Conservation (phyloP, 768 basidiomycete genomes). For the Cubamyces lactineus region DNA sequence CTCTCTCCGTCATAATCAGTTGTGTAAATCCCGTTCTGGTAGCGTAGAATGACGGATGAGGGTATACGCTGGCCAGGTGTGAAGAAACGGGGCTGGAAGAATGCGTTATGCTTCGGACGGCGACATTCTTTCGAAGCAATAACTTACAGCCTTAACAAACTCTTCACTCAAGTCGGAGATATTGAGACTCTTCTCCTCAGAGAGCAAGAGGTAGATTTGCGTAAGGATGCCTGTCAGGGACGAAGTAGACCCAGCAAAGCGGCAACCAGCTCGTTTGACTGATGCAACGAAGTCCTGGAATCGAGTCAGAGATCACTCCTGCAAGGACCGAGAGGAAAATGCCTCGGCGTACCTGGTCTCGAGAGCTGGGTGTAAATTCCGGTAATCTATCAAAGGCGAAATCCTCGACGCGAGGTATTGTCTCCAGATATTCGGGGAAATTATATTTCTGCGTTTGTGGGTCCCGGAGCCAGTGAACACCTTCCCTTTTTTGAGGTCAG, state of each 20-base stretch:
- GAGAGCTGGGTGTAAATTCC: slow-evolving; percentile 77
- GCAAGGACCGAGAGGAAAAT: no score
- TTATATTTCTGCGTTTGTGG: slow-evolving; percentile 86
- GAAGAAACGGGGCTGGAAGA: slow-evolving; percentile 43
- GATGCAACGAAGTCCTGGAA: not conserved
- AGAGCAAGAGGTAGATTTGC: slow-evolving; percentile 89
- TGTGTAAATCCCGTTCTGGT: slow-evolving; percentile 67
- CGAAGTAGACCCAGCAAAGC: slow-evolving; percentile 87
- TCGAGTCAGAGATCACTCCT: not conserved
- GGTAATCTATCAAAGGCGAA: slow-evolving; percentile 84
- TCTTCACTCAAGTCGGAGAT: slow-evolving; percentile 57
- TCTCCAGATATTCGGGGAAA: slow-evolving; percentile 71
- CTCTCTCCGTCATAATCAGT: slow-evolving; percentile 58
- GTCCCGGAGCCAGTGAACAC: slow-evolving; percentile 88
- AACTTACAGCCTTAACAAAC: slow-evolving; percentile 62
- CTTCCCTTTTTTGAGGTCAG: slow-evolving; percentile 56
- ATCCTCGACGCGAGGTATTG: slow-evolving; percentile 74
- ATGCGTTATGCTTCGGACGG: no score
- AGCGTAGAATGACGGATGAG: slow-evolving; percentile 64
- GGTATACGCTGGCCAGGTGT: slow-evolving; percentile 83
- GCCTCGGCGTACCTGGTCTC: slow-evolving; percentile 58
- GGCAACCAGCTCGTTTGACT: slow-evolving; percentile 33
- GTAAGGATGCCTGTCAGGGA: slow-evolving; percentile 82
- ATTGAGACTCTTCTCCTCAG: slow-evolving; percentile 69
- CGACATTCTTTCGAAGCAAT: no score